These are phyloP conservation scores for Yamadazyma membranifaciens DNA, from an alignment of 1,139 yeast species.

Conservation along the genomic window DNA sequence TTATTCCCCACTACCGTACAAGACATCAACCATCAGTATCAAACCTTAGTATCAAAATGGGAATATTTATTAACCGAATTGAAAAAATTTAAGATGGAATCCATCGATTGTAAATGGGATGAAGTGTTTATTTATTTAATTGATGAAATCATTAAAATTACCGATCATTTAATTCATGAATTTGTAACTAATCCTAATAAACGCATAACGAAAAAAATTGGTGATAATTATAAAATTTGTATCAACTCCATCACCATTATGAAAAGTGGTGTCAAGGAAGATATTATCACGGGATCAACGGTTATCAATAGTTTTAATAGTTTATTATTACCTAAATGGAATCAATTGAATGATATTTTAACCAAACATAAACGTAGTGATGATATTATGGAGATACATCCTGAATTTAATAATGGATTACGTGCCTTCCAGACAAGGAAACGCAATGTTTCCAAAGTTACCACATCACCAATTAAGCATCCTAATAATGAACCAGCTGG, in stretches of 20 bases:
- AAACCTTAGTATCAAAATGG: conserved; percentile 39
- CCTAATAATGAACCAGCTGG: conserved; percentile 15
- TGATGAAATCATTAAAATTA: conserved; percentile 34
- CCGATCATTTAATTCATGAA: conserved; percentile 24
- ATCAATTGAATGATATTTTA: conserved; percentile 25
- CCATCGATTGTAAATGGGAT: conserved; percentile 58
- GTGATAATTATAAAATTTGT: conserved; percentile 29
- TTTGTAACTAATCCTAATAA: conserved; percentile 16
- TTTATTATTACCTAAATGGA: conserved; percentile 31
- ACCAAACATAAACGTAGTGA: conserved; percentile 11
- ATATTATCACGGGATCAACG: conserved; percentile 19
- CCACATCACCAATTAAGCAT: conserved; percentile 6
- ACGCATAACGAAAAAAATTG: conserved; percentile 14
- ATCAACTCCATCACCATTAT: conserved; percentile 32
- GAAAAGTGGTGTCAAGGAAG: conserved; percentile 31
- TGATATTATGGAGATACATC: conserved; percentile 11
- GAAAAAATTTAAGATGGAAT: conserved; percentile 36
- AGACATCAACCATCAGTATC: conserved; percentile 38
- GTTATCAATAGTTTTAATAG: conserved; percentile 24
- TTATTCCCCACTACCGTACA: conserved; percentile 31
- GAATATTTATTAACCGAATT: conserved; percentile 35
- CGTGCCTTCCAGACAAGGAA: conserved; percentile 16
- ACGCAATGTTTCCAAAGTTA: conserved; percentile 1
- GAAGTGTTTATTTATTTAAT: conserved; percentile 46
- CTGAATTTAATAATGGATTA: conserved; percentile 18